Evolutionary conservation across 1,284 basidiomycete species (phyloP).

Genomic region (Microstroma glucosiphilum): DNA sequence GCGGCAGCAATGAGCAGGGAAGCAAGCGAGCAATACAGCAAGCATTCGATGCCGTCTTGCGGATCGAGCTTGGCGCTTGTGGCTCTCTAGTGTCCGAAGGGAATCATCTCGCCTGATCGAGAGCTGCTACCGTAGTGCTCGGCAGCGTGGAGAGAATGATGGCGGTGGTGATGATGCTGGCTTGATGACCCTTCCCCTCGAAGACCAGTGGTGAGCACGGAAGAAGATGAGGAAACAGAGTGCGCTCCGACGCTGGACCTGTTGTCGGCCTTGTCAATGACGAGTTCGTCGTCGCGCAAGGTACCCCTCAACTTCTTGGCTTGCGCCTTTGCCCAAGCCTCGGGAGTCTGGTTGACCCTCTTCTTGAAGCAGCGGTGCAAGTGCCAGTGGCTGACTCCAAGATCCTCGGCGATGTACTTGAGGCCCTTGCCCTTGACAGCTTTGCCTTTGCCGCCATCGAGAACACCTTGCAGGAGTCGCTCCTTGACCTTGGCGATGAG

Average conservation of each 20-base stretch:
- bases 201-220: too few species aligned
- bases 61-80: too few species aligned
- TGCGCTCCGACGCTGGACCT: not conserved
- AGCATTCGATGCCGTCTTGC: too few species aligned
- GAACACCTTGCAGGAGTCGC: not conserved
- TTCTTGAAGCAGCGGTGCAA: slow-evolving; percentile 12
- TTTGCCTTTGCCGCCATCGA: not conserved
- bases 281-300: not conserved
- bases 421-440: slow-evolving; percentile 7
- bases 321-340: slow-evolving; percentile 4
- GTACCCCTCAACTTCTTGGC: slow-evolving; percentile 1
- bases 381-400: slow-evolving; percentile 10
- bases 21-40: too few species aligned
- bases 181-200: not conserved
- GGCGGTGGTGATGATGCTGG: not conserved
- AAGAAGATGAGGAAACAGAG: too few species aligned
- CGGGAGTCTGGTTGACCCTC: slow-evolving; percentile 4
- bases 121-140: too few species aligned
- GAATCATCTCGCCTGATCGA: too few species aligned
- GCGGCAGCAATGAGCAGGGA: too few species aligned
- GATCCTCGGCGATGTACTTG: slow-evolving; percentile 8
- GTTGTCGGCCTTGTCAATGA: not conserved
- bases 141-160: not conserved
- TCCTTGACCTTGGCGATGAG: slow-evolving; percentile 2
- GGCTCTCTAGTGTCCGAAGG: too few species aligned